phyloP scores from a whole-genome alignment of 139 green algal genomes.

The Chlorella sp. region DNA sequence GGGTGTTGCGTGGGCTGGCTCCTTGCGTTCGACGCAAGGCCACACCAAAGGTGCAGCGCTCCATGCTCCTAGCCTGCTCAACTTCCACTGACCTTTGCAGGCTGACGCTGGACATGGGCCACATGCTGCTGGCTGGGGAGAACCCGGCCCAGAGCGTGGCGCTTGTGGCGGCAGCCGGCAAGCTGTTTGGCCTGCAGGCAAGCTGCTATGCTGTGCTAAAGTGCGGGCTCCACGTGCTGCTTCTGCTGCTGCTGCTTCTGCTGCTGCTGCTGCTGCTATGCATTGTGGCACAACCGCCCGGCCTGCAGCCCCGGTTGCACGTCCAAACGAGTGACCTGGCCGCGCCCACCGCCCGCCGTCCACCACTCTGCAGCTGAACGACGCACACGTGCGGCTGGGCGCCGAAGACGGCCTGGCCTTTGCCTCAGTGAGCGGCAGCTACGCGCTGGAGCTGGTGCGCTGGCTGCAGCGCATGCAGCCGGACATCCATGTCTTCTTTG shows the following conservation, averaged over 20 bases:
- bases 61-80: too few relatives aligned
- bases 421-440: slow-evolving; percentile 36
- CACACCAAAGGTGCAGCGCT: too few relatives aligned
- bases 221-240: neutral
- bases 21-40: too few relatives aligned
- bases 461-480: slow-evolving; percentile 43
- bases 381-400: slow-evolving; percentile 58
- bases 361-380: slow-evolving; percentile 51
- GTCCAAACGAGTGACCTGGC: too few relatives aligned
- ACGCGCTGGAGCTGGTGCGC: slow-evolving; percentile 66
- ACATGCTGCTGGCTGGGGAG: slow-evolving; percentile 73
- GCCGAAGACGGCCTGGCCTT: slow-evolving; percentile 72
- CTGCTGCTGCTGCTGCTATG: too few relatives aligned
- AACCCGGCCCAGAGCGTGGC: slow-evolving; percentile 64
- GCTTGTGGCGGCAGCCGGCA: slow-evolving; percentile 40
- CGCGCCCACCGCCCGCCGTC: too few relatives aligned
- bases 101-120: slow-evolving; percentile 71
- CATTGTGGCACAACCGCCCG: too few relatives aligned
- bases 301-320: too few relatives aligned
- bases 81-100: too few relatives aligned
- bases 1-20: too few relatives aligned
- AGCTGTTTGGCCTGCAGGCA: slow-evolving; percentile 55
- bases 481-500: slow-evolving; percentile 58
- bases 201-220: neutral
- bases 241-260: too few relatives aligned